Base-by-base conservation (phyloP, 495 filamentous ascomycete species). In the Penicillium longicatenatum region DNA sequence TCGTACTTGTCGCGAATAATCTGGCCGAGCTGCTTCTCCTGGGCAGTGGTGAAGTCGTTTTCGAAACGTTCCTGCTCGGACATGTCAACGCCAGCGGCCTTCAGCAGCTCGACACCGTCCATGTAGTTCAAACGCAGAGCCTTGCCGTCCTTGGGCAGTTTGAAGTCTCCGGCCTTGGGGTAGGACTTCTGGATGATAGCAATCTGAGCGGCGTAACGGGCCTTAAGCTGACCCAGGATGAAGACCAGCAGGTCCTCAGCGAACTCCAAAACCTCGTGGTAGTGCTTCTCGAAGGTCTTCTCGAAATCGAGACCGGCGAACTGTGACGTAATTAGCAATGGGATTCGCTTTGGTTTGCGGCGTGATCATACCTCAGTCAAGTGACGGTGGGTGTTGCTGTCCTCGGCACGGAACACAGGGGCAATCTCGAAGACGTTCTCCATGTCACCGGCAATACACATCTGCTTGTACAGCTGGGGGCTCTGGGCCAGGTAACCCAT, bases 281-380 rank as follows among this genome's bases (percentile, higher is more conserved):
- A 98, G 74, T 92, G 83, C 54, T 90, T 77, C 52, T 89, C 83
- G 72, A 97, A 96, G 35, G 92, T 92, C 89, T 96, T 97, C 70
- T 98, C 94, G 66, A 97, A 78, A 90, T 98, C 94, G 57, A 98
- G 89, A 72, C 94, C 94, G 43, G 90, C 91, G 75, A 96, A 98
- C 79, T 82, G 61, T 10, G 33, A 45, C 44, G 42, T 16, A 21
- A 55, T 53, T 58, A 56, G 52, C 19, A 50, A n/a, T 35, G 12
- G 1, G 22, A 33, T 50, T 46, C 24, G n/a, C 35, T 3, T 45
- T 20, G 0, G 20, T 6, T 12, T 4, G 16, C 44, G 12, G 4
- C 16, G 49, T 39, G 5, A 41, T 60, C 66, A 41, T 78, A 82
- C 79, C 72, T 97, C 94, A 12, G 92, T 98, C 86, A 97, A 89